Conservation (phyloP, 2,329 filamentous ascomycete species). For the Neonectria coccinea region DNA sequence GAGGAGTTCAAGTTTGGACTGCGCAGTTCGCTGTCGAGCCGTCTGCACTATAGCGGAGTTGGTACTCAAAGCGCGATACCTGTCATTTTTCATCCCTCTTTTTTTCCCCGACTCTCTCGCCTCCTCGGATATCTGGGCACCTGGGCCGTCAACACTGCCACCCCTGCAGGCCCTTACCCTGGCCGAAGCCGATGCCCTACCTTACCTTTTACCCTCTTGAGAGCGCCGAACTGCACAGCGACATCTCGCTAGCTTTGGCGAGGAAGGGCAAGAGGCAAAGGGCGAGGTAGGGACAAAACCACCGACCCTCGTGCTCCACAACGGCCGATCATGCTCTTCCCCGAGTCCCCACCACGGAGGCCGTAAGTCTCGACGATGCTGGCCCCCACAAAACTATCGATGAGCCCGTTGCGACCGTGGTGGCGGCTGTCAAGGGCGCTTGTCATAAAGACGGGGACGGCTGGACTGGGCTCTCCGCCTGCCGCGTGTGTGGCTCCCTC, state of each 20-base stretch:
- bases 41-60: slow-evolving; percentile 39
- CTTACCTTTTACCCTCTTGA: slow-evolving; percentile 6
- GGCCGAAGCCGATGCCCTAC: not conserved
- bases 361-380: slow-evolving; percentile 24
- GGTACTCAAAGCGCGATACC: slow-evolving; percentile 34
- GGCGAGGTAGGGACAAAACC: slow-evolving; percentile 9
- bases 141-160: not conserved
- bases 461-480: slow-evolving; percentile 8
- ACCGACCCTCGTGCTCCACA: slow-evolving; percentile 22
- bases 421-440: slow-evolving; percentile 30
- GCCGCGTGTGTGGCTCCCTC: not conserved
- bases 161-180: slow-evolving; percentile 13
- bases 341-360: slow-evolving; percentile 18
- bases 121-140: not conserved
- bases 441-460: slow-evolving; percentile 5
- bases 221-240: not conserved
- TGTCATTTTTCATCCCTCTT: slow-evolving; percentile 35
- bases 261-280: slow-evolving; percentile 3
- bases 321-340: slow-evolving; percentile 20
- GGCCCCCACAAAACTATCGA: slow-evolving; percentile 24
- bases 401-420: slow-evolving; percentile 24
- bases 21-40: slow-evolving; percentile 38
- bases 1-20: slow-evolving; percentile 27
- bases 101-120: slow-evolving; percentile 3
- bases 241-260: slow-evolving; percentile 6